phyloP scores from a whole-genome alignment of 179 eudicot genomes.

The Pouteria campechiana region DNA sequence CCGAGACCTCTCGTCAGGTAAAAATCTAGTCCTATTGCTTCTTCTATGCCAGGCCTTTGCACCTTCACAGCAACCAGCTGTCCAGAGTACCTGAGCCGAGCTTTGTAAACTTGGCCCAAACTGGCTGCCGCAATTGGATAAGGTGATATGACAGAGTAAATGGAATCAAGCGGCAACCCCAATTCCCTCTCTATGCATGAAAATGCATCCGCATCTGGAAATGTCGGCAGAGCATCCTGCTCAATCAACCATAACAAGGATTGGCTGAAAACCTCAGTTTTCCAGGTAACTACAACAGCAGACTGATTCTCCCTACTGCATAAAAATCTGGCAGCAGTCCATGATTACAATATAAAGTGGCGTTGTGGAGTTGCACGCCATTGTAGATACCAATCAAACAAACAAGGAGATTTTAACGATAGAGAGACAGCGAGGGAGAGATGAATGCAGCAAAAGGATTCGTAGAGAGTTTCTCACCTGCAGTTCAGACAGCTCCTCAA shows the following conservation, averaged over 20 bases:
- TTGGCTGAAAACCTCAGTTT: too few species aligned
- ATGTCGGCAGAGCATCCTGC: slow-evolving; percentile 98
- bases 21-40: slow-evolving; percentile 91
- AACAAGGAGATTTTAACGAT: too few species aligned
- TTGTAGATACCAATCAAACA: too few species aligned
- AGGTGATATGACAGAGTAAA: slow-evolving; percentile 78
- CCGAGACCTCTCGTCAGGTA: slow-evolving; percentile 90
- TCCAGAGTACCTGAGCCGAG: slow-evolving; percentile 76
- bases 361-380: too few species aligned
- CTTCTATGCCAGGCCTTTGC: slow-evolving; percentile 99
- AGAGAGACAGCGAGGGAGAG: too few species aligned
- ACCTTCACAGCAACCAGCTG: slow-evolving; percentile 97
- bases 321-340: too few species aligned
- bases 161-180: slow-evolving; percentile 70
- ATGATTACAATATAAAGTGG: too few species aligned
- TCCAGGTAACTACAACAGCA: too few species aligned
- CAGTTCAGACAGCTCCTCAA: slow-evolving; percentile 89
- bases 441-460: neutral
- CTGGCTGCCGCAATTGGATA: slow-evolving; percentile 98
- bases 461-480: slow-evolving; percentile 42
- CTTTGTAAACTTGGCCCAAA: slow-evolving; percentile 99
- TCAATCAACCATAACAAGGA: slow-evolving; percentile 18
- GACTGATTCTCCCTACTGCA: too few species aligned
- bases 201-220: slow-evolving; percentile 89
- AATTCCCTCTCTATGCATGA: slow-evolving; percentile 86